These are phyloP conservation scores for Neurospora cerealis DNA, from an alignment of 495 filamentous ascomycete species.

Conservation along the genomic window DNA sequence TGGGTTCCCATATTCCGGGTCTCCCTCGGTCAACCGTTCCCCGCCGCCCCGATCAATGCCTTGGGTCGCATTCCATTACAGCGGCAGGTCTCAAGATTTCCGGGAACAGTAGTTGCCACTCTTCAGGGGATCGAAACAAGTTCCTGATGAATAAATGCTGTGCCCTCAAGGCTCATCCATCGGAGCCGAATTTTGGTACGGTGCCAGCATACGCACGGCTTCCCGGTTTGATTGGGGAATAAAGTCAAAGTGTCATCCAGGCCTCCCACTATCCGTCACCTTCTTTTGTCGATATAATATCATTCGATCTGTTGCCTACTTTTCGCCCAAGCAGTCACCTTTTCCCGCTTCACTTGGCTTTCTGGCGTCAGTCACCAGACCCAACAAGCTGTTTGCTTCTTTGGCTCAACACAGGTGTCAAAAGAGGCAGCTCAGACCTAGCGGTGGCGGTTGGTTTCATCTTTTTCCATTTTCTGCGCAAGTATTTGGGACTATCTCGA, in stretches of 20 bases:
- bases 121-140: background rate
- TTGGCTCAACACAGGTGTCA: background rate
- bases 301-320: background rate
- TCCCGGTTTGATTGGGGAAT: background rate
- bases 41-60: constrained; percentile 8
- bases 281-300: background rate
- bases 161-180: background rate
- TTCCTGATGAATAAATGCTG: background rate
- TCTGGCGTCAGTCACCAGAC: background rate
- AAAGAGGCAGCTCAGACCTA: background rate
- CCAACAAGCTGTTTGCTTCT: background rate
- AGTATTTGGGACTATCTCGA: background rate
- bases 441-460: constrained; percentile 2
- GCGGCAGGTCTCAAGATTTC: constrained; percentile 5
- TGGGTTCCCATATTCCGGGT: constrained; percentile 14
- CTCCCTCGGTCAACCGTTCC: background rate
- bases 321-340: background rate
- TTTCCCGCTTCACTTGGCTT: background rate
- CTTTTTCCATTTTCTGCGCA: background rate
- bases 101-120: constrained; percentile 6
- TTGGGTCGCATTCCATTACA: constrained; percentile 18
- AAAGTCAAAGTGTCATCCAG: background rate
- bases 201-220: background rate
- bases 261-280: background rate
- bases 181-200: background rate